Evolutionary conservation across 1,284 basidiomycete species (phyloP).

Genomic region (Marasmius fiardii): DNA sequence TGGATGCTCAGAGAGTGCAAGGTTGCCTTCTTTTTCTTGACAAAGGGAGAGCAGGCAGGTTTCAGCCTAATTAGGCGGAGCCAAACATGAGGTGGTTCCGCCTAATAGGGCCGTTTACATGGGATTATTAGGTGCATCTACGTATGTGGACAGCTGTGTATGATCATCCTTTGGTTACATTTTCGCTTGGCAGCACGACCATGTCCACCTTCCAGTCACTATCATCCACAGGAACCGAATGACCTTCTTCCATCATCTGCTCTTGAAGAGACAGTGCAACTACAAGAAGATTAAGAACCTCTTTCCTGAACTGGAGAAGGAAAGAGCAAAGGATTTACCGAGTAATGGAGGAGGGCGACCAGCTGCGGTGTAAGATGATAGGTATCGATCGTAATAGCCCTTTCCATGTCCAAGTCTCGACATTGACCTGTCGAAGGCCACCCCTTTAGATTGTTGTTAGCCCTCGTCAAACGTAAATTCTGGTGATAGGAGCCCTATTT

Average conservation of each 20-base stretch:
- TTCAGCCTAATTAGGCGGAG: too few species aligned
- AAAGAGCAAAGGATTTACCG: conserved; percentile 32
- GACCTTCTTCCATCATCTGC: conserved; percentile 56
- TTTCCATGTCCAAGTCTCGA: conserved; percentile 77
- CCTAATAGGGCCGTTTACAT: too few species aligned
- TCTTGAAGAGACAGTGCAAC: conserved; percentile 65
- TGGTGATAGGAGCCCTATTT: conserved; percentile 14
- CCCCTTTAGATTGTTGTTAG: conserved; percentile 37
- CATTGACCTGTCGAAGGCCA: conserved; percentile 72
- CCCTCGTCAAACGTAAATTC: not conserved
- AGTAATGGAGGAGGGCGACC: conserved; percentile 46
- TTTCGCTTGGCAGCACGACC: conserved; percentile 32
- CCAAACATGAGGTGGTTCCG: too few species aligned
- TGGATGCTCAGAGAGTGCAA: too few species aligned
- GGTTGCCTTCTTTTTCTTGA: too few species aligned
- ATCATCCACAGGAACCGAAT: conserved; percentile 51
- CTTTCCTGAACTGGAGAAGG: conserved; percentile 1
- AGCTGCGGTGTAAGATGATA: conserved; percentile 47
- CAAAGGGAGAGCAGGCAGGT: too few species aligned
- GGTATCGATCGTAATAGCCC: conserved; percentile 77
- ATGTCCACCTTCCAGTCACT: conserved; percentile 70
- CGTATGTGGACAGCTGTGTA: not conserved
- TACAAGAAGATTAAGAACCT: conserved; percentile 22
- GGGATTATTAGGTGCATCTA: too few species aligned
- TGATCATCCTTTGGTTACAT: not conserved